phyloP scores from a whole-genome alignment of 768 basidiomycete species.

The Tylopilus subfusipes region DNA sequence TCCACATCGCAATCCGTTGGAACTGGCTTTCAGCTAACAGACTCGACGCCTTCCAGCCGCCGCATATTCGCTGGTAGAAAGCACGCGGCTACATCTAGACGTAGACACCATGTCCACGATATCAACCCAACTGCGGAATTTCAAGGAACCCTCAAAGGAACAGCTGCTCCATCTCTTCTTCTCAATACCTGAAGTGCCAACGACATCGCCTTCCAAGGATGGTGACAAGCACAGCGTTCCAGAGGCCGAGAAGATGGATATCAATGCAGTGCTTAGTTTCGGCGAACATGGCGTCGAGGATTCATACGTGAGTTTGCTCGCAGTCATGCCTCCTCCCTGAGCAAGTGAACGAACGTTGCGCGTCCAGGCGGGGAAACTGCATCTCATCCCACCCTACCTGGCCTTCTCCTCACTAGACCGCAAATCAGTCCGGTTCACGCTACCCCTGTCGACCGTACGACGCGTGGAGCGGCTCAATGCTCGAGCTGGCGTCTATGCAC shows the following conservation, averaged over 20 bases:
- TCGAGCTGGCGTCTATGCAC: slow-evolving; percentile 92
- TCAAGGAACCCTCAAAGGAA: slow-evolving; percentile 91
- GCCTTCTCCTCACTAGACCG: slow-evolving; percentile 88
- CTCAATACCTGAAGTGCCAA: slow-evolving; percentile 58
- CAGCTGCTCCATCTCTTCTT: slow-evolving; percentile 84
- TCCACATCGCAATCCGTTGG: slow-evolving; percentile 5
- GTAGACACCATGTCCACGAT: slow-evolving; percentile 63
- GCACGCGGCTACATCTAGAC: slow-evolving; percentile 2
- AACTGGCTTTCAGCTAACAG: not conserved
- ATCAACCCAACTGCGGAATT: slow-evolving; percentile 82
- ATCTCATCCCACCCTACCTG: slow-evolving; percentile 86
- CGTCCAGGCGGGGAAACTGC: slow-evolving; percentile 80
- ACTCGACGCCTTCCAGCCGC: not conserved
- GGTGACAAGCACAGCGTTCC: slow-evolving; percentile 29
- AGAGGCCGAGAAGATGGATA: slow-evolving; percentile 72
- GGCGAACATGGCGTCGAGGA: slow-evolving; percentile 80
- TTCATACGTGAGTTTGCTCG: slow-evolving; percentile 70
- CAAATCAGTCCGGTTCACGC: slow-evolving; percentile 86
- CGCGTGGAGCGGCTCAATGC: slow-evolving; percentile 93
- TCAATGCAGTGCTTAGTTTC: slow-evolving; percentile 83
- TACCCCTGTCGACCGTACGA: slow-evolving; percentile 89
- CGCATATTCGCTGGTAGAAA: not conserved
- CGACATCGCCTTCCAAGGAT: slow-evolving; percentile 17
- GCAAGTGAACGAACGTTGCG: not conserved
- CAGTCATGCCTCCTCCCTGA: not conserved